Evolutionary conservation across 148 eudicot species (phyloP).

Genomic region (Oxyria digyna): DNA sequence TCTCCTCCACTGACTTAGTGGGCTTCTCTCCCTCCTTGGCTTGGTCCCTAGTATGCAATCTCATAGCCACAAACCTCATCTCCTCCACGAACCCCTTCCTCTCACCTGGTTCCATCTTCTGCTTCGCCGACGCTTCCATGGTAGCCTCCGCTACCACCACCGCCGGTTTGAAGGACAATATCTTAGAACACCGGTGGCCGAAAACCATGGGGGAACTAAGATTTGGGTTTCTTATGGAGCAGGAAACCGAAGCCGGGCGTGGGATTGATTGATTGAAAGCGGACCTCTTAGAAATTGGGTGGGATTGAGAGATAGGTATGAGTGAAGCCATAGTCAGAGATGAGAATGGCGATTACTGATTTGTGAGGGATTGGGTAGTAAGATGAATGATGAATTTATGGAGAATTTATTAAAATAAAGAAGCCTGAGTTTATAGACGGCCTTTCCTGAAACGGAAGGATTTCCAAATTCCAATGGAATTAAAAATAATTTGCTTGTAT

Average conservation of each 20-base stretch:
- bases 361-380: not conserved
- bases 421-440: not conserved
- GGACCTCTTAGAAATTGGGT: conserved; percentile 14
- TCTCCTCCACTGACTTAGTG: conserved; percentile 38
- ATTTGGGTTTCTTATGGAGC: conserved; percentile 13
- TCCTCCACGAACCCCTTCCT: conserved; percentile 88
- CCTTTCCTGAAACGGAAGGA: not conserved
- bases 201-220: conserved; percentile 14
- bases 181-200: conserved; percentile 12
- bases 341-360: not conserved
- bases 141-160: conserved; percentile 15
- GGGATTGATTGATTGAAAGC: conserved; percentile 10
- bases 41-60: conserved; percentile 72
- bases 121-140: conserved; percentile 22
- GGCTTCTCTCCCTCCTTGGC: conserved; percentile 75
- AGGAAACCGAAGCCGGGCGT: conserved; percentile 6
- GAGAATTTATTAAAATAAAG: not conserved
- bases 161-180: conserved; percentile 17
- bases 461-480: not conserved
- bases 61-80: conserved; percentile 96
- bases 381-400: not conserved
- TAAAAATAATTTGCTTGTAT: no score
- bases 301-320: conserved; percentile 19
- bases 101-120: conserved; percentile 38
- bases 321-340: conserved; percentile 4